Conservation (phyloP, 495 filamentous ascomycete genomes). For the Hypomontagnella monticulosa region DNA sequence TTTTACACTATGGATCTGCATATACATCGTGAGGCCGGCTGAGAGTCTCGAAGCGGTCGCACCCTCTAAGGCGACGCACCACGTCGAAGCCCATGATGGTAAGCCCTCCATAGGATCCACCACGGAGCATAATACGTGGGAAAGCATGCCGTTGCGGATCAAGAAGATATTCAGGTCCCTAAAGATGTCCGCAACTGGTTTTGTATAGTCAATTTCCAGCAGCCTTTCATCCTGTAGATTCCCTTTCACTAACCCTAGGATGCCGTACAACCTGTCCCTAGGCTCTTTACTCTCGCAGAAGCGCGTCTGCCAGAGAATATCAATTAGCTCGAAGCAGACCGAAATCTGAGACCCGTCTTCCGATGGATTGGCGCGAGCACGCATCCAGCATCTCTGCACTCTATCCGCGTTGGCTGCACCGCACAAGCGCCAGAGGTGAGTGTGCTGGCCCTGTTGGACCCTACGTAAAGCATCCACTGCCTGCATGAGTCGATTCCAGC, state of each 20-base stretch:
- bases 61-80: constrained; percentile 5
- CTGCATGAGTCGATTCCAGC: constrained; percentile 5
- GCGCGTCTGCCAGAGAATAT: constrained; percentile 25
- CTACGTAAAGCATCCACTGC: constrained; percentile 19
- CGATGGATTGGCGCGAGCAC: background rate
- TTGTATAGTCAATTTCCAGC: constrained; percentile 21
- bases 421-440: constrained; percentile 19
- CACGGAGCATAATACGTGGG: constrained; percentile 16
- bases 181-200: constrained; percentile 15
- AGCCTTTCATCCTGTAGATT: constrained; percentile 3
- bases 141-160: constrained; percentile 14
- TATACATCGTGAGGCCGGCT: background rate
- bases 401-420: constrained; percentile 7
- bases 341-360: background rate
- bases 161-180: constrained; percentile 18
- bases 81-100: constrained; percentile 21
- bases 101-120: constrained; percentile 6
- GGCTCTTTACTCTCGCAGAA: constrained; percentile 11
- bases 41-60: constrained; percentile 15
- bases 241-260: constrained; percentile 9
- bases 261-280: constrained; percentile 22
- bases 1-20: constrained; percentile 7
- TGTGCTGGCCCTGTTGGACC: constrained; percentile 16
- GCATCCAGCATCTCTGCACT: constrained; percentile 15
- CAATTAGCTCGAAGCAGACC: constrained; percentile 7